Evolutionary conservation across 2,329 filamentous ascomycete species (phyloP).

Genomic region (Fusarium dlaminii): DNA sequence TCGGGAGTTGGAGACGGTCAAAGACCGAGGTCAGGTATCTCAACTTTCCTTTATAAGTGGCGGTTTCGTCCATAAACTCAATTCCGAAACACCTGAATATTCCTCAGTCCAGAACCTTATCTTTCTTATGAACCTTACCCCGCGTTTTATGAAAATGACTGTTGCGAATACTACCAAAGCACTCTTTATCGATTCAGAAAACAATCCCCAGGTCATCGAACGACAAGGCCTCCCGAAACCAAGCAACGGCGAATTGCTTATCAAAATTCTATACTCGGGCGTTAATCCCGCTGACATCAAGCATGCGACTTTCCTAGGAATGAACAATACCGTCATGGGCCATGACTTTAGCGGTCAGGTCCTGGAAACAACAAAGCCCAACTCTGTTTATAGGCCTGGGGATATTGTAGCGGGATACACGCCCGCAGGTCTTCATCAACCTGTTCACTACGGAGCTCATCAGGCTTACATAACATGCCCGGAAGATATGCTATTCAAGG

Average conservation of each 20-base stretch:
- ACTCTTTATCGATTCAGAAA: neutral
- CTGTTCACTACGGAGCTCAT: neutral
- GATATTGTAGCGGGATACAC: neutral
- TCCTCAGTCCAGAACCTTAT: neutral
- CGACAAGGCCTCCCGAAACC: neutral
- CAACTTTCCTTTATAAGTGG: neutral
- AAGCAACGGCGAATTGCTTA: neutral
- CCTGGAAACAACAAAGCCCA: neutral
- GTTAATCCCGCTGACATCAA: neutral
- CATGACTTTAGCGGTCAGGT: neutral
- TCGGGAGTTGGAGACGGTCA: neutral
- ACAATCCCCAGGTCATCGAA: neutral
- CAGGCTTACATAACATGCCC: neutral
- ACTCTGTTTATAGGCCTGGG: neutral
- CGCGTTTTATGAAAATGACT: neutral
- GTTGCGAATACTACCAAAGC: neutral
- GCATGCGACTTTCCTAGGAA: neutral
- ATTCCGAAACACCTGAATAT: neutral
- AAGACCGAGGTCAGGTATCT: neutral
- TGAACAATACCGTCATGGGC: neutral
- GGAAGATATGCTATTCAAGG: neutral
- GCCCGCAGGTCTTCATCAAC: neutral
- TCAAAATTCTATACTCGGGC: neutral
- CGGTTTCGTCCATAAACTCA: neutral
- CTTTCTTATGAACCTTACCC: fast-evolving